Conservation (phyloP, 2,329 filamentous ascomycete genomes). For the Claviceps sp. region DNA sequence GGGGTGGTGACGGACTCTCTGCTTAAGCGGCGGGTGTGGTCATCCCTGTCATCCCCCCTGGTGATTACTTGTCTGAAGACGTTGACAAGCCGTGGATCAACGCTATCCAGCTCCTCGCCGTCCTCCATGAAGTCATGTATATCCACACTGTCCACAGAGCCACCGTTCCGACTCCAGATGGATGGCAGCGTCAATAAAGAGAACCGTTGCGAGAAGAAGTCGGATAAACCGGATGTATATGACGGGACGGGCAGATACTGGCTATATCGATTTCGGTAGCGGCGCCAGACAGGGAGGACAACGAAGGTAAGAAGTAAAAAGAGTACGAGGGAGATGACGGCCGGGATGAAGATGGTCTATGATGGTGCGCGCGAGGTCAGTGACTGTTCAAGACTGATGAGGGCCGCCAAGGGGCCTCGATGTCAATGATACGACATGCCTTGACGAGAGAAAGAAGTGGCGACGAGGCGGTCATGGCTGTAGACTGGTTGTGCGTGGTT, state of each 20-base stretch:
- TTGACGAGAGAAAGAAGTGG: conserved; percentile 20
- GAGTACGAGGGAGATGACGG: conserved; percentile 53
- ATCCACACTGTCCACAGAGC: conserved; percentile 34
- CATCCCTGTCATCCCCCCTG: conserved; percentile 29
- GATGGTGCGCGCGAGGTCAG: conserved; percentile 2
- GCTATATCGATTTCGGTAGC: conserved; percentile 56
- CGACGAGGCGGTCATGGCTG: conserved; percentile 1
- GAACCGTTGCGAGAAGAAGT: conserved; percentile 27
- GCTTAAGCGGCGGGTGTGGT: conserved; percentile 51
- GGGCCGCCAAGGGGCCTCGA: background rate
- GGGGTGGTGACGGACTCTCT: conserved; percentile 43
- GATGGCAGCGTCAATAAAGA: conserved; percentile 24
- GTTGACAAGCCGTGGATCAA: conserved; percentile 35
- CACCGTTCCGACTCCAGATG: conserved; percentile 32
- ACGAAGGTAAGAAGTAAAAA: conserved; percentile 54
- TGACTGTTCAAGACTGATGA: background rate
- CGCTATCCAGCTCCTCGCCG: conserved; percentile 55
- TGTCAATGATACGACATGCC: conserved; percentile 12
- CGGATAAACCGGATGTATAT: conserved; percentile 40
- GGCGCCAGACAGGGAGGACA: conserved; percentile 54
- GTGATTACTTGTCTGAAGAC: conserved; percentile 22
- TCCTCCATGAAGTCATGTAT: conserved; percentile 23
- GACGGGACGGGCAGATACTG: conserved; percentile 58
- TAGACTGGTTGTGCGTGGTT: background rate
- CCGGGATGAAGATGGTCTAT: conserved; percentile 58